phyloP scores from a whole-genome alignment of 768 basidiomycete genomes.

The Atractiella rhizophila region DNA sequence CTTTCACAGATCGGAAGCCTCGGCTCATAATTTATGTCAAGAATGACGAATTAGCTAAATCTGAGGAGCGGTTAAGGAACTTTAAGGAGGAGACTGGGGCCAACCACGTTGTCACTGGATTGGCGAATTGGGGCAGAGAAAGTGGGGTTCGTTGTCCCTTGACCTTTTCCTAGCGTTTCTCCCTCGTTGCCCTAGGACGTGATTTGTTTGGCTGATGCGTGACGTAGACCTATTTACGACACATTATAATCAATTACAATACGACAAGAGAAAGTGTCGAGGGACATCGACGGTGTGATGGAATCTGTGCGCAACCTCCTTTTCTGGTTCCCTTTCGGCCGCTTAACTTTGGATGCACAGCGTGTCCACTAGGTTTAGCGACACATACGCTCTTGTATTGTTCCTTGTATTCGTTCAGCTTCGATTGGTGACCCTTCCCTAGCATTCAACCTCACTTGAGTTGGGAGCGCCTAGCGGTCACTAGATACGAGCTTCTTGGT shows the following conservation, averaged over 20 bases:
- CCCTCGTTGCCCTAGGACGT: too few species aligned
- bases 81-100: neutral
- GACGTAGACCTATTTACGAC: conserved; percentile 4
- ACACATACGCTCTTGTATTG: conserved; percentile 10
- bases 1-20: conserved; percentile 1
- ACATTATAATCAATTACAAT: conserved; percentile 9
- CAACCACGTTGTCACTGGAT: conserved; percentile 3
- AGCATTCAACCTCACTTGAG: conserved; percentile 1
- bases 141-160: too few species aligned
- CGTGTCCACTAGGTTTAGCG: conserved; percentile 5
- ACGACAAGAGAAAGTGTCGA: neutral
- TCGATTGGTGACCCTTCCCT: neutral
- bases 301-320: too few species aligned
- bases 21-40: conserved; percentile 6
- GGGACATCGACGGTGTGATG: neutral
- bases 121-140: conserved; percentile 5
- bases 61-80: too few species aligned
- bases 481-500: too few species aligned
- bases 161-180: too few species aligned
- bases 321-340: too few species aligned
- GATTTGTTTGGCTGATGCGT: too few species aligned
- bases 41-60: neutral
- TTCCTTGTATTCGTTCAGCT: neutral
- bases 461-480: conserved; percentile 6
- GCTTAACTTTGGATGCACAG: too few species aligned